phyloP scores from a whole-genome alignment of 192 early-diverging fungal species.

The Paraglomus brasilianum region DNA sequence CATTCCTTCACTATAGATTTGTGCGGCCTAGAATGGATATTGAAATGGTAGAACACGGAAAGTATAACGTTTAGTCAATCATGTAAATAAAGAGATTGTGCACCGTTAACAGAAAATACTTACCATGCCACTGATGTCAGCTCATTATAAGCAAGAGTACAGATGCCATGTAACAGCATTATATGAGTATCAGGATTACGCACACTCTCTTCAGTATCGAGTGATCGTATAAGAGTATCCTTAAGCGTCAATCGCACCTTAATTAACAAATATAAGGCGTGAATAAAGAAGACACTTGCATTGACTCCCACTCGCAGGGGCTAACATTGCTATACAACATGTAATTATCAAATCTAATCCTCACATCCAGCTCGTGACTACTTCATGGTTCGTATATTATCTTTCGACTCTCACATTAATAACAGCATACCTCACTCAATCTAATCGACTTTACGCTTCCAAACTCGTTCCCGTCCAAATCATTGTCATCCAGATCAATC shows the following conservation, averaged over 20 bases:
- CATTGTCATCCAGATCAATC: neutral
- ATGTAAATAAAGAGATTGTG: neutral
- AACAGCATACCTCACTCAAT: neutral
- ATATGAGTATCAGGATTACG: slow-evolving; percentile 39
- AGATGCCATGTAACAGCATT: slow-evolving; percentile 42
- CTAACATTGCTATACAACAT: too few relatives aligned
- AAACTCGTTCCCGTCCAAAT: neutral
- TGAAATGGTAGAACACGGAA: neutral
- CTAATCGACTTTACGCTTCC: slow-evolving; percentile 6
- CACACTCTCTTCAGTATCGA: slow-evolving; percentile 23
- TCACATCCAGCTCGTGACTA: too few relatives aligned
- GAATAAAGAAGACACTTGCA: neutral
- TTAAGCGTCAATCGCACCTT: slow-evolving; percentile 40
- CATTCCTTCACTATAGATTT: slow-evolving; percentile 55
- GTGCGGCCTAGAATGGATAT: slow-evolving; percentile 5
- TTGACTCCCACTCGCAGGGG: too few relatives aligned
- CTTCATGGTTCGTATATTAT: neutral
- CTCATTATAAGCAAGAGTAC: slow-evolving; percentile 40
- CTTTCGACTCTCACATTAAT: neutral
- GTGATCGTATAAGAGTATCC: slow-evolving; percentile 33
- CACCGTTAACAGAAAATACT: slow-evolving; percentile 9
- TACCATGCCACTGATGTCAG: slow-evolving; percentile 32
- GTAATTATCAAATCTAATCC: neutral
- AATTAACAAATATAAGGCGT: neutral
- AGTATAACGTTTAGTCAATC: neutral